These are phyloP conservation scores for Psidium friedrichsthalianum DNA, from an alignment of 345 rosid species.

Conservation along the genomic window DNA sequence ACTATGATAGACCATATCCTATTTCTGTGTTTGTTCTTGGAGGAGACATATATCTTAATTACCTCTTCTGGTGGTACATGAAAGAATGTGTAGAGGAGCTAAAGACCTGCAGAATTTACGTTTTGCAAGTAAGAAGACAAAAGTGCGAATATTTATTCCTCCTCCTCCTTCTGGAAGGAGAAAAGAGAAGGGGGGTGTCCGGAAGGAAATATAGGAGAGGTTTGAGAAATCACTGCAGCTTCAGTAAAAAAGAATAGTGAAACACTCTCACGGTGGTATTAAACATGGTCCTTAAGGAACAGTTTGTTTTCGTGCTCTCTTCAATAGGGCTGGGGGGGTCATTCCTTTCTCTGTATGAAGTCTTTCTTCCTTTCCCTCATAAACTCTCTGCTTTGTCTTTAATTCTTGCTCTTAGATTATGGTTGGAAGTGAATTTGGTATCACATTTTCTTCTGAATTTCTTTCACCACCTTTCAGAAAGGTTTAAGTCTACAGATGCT, in stretches of 20 bases:
- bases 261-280: not conserved
- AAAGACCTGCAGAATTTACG: not conserved
- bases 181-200: not conserved
- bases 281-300: not conserved
- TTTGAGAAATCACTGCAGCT: not conserved
- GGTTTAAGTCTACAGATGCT: conserved; percentile 36
- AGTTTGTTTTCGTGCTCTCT: not conserved
- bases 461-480: conserved; percentile 34
- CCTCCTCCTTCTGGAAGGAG: not conserved
- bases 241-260: not conserved
- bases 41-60: not conserved
- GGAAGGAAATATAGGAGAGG: not conserved
- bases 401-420: not conserved
- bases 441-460: not conserved
- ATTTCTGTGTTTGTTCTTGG: not conserved
- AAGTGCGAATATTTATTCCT: not conserved
- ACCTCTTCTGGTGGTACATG: not conserved
- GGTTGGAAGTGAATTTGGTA: not conserved
- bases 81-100: not conserved
- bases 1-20: not conserved
- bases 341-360: not conserved
- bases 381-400: not conserved
- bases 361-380: not conserved
- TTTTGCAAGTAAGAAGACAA: not conserved
- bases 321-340: not conserved